Percentiles rank a stretch among this genome's conserved stretches.
Evolutionary conservation across 805 yeast species (phyloP).

Genomic region (Metschnikowia sp.): DNA sequence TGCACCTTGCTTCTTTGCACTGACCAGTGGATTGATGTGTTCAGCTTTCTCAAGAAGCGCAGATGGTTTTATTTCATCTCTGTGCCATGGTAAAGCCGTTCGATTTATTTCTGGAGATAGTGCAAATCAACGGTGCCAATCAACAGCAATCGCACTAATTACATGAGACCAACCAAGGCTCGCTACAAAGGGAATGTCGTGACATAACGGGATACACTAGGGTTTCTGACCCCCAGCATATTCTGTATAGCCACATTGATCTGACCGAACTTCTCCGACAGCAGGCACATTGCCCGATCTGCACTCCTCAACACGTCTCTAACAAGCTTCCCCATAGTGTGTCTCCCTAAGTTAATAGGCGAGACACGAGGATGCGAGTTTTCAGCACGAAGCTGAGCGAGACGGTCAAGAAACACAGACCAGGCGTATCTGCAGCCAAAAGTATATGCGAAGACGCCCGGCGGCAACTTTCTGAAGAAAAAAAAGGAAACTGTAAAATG

Average conservation of each 20-base stretch:
- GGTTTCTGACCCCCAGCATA: conserved; percentile 35
- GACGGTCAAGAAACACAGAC: conserved; percentile 7
- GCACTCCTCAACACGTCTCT: conserved; percentile 9
- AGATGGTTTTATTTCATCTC: too few relatives aligned
- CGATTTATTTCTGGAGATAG: too few relatives aligned
- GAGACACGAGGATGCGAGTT: conserved; percentile 22
- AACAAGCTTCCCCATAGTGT: conserved; percentile 17
- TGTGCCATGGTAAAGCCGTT: too few relatives aligned
- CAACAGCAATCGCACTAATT: too few relatives aligned
- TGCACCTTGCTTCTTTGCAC: too few relatives aligned
- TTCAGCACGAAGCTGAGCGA: conserved; percentile 22
- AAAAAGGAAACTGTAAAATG: conserved; percentile 12
- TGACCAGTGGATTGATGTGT: too few relatives aligned
- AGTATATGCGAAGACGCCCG: conserved; percentile 24
- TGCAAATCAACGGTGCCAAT: too few relatives aligned
- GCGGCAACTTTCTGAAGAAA: conserved; percentile 37
- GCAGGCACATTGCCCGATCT: conserved; percentile 12
- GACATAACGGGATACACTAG: conserved; percentile 45
- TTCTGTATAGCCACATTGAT: conserved; percentile 41
- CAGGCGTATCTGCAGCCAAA: conserved; percentile 28
- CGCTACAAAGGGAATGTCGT: conserved; percentile 25
- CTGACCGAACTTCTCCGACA: conserved; percentile 34
- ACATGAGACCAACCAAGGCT: neutral
- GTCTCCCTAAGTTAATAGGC: conserved; percentile 42
- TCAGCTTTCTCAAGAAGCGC: too few relatives aligned